Conservation (phyloP, 2,329 filamentous ascomycete genomes). For the Knoxdaviesia proteae region DNA sequence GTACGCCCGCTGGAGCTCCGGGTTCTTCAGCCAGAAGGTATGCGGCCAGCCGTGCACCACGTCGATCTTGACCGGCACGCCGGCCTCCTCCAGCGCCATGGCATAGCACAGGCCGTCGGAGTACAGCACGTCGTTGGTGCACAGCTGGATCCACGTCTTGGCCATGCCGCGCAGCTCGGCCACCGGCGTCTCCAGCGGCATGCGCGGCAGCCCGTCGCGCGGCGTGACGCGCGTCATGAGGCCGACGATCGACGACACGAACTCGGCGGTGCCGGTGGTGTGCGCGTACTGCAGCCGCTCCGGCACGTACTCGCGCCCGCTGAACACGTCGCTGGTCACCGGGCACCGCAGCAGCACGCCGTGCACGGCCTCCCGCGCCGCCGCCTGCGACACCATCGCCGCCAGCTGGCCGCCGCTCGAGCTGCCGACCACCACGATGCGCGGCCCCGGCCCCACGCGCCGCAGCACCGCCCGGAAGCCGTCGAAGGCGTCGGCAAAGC, state of each 20-base stretch:
- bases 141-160: slow-evolving; percentile 26
- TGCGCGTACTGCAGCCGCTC: slow-evolving; percentile 14
- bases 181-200: slow-evolving; percentile 18
- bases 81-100: slow-evolving; percentile 16
- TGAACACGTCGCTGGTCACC: slow-evolving; percentile 23
- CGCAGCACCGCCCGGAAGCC: slow-evolving; percentile 10
- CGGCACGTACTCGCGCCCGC: slow-evolving; percentile 16
- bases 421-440: slow-evolving; percentile 19
- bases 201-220: slow-evolving; percentile 17
- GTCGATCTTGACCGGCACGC: slow-evolving; percentile 18
- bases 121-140: slow-evolving; percentile 28
- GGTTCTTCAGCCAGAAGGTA: slow-evolving; percentile 29
- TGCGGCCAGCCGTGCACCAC: slow-evolving; percentile 26
- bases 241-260: slow-evolving; percentile 15
- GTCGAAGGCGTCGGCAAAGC: slow-evolving; percentile 19
- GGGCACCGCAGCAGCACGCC: slow-evolving; percentile 26
- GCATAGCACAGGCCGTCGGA: slow-evolving; percentile 29
- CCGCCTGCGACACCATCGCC: slow-evolving; percentile 18
- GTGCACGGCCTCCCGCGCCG: slow-evolving; percentile 9
- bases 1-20: slow-evolving; percentile 17
- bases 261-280: slow-evolving; percentile 17
- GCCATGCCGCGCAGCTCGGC: slow-evolving; percentile 14
- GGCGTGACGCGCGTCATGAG: slow-evolving; percentile 14
- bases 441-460: slow-evolving; percentile 4
- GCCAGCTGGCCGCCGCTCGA: slow-evolving; percentile 28